phyloP scores from a whole-genome alignment of 2,329 filamentous ascomycete species.

The Scedosporium aurantiacum region DNA sequence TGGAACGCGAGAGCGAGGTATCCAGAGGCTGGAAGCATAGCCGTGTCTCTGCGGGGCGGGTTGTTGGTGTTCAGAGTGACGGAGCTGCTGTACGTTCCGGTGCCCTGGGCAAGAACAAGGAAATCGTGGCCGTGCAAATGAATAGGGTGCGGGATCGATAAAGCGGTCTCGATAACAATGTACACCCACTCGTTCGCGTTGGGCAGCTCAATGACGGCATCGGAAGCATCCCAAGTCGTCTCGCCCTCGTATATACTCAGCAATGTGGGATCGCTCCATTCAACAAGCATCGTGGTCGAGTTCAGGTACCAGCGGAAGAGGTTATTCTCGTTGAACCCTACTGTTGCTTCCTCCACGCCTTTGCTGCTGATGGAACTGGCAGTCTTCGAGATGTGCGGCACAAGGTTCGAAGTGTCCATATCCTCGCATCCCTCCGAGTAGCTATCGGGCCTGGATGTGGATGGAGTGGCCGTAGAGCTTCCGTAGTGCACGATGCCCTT shows the following conservation, averaged over 20 bases:
- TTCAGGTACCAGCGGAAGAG: slow-evolving; percentile 40
- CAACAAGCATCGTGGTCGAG: slow-evolving; percentile 30
- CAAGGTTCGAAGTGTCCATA: slow-evolving; percentile 19
- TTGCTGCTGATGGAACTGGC: slow-evolving; percentile 19
- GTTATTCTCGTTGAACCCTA: slow-evolving; percentile 15
- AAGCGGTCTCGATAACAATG: slow-evolving; percentile 16
- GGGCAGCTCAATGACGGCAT: slow-evolving; percentile 19
- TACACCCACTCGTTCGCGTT: slow-evolving; percentile 19
- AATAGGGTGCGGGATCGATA: slow-evolving; percentile 21
- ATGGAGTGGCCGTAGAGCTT: slow-evolving; percentile 11
- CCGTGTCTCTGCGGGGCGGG: slow-evolving; percentile 39
- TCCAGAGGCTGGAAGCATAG: slow-evolving; percentile 29
- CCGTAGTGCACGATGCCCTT: slow-evolving; percentile 37
- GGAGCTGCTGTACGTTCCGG: slow-evolving; percentile 8
- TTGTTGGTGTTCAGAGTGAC: slow-evolving; percentile 20
- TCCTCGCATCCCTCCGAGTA: slow-evolving; percentile 21
- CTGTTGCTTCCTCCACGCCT: slow-evolving; percentile 17
- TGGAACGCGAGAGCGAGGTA: slow-evolving; percentile 36
- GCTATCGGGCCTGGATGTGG: slow-evolving; percentile 10
- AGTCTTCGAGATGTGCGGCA: slow-evolving; percentile 22
- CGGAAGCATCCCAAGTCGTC: slow-evolving; percentile 7
- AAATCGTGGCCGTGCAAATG: slow-evolving; percentile 27
- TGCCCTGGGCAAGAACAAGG: slow-evolving; percentile 13
- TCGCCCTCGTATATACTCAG: neutral
- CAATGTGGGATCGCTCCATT: slow-evolving; percentile 32